Conservation (phyloP, 2,329 filamentous ascomycete species). For the Ilyonectria robusta region DNA sequence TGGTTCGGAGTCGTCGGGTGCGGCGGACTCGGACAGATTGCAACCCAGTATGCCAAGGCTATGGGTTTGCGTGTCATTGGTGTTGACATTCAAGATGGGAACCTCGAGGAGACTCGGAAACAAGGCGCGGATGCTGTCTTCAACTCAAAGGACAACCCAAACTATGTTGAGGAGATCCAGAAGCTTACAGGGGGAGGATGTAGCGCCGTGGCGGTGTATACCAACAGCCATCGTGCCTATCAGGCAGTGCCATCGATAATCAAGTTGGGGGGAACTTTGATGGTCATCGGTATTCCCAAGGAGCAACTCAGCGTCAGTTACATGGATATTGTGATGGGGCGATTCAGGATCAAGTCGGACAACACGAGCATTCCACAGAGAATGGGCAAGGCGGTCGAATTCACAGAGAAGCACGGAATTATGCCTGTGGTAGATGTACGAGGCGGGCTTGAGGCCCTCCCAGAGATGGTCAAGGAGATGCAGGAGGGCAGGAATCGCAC, state of each 20-base stretch:
- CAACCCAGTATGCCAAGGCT: slow-evolving; percentile 61
- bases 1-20: slow-evolving; percentile 61
- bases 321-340: slow-evolving; percentile 57
- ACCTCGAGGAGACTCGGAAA: slow-evolving; percentile 55
- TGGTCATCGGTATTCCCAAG: slow-evolving; percentile 59
- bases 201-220: slow-evolving; percentile 59
- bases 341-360: slow-evolving; percentile 58
- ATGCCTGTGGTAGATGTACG: slow-evolving; percentile 32
- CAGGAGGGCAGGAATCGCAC: slow-evolving; percentile 27
- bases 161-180: slow-evolving; percentile 57
- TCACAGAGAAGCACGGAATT: slow-evolving; percentile 55
- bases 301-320: slow-evolving; percentile 54
- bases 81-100: slow-evolving; percentile 60
- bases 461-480: slow-evolving; percentile 33
- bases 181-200: slow-evolving; percentile 57
- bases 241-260: slow-evolving; percentile 52
- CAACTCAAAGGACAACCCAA: slow-evolving; percentile 56
- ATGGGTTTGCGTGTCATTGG: slow-evolving; percentile 60
- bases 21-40: slow-evolving; percentile 62
- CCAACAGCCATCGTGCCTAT: slow-evolving; percentile 44
- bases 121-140: slow-evolving; percentile 59
- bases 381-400: slow-evolving; percentile 60
- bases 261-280: slow-evolving; percentile 55
- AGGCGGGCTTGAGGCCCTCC: slow-evolving; percentile 30
- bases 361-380: slow-evolving; percentile 59